Percentiles rank a stretch among this genome's conserved stretches.
These are phyloP conservation scores for Scedosporium aurantiacum DNA, from an alignment of 2,329 filamentous ascomycete genomes.

Conservation along the genomic window DNA sequence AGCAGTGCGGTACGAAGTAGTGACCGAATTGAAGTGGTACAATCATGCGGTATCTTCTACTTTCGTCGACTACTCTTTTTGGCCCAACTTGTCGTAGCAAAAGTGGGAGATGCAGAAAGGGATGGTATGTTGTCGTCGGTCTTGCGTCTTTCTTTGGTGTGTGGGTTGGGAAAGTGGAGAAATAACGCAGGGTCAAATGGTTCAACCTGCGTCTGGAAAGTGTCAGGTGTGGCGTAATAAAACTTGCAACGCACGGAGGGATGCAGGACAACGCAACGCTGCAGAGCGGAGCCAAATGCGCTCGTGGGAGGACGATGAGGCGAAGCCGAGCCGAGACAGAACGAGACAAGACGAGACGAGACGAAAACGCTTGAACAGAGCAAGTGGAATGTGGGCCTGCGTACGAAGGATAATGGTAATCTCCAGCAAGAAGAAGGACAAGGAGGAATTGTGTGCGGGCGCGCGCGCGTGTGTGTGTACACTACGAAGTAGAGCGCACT, in stretches of 20 bases:
- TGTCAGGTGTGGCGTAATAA: conserved; percentile 1
- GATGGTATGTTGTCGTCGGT: background rate
- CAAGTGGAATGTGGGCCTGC: background rate
- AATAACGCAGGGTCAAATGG: background rate
- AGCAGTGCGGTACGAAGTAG: background rate
- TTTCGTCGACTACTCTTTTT: background rate
- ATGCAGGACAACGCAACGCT: background rate
- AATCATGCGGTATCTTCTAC: background rate
- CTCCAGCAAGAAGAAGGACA: background rate
- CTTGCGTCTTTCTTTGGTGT: background rate
- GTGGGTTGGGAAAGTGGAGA: background rate
- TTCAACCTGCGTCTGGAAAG: conserved; percentile 1
- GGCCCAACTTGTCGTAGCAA: background rate
- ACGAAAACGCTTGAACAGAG: background rate
- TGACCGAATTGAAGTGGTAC: background rate
- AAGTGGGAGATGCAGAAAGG: background rate
- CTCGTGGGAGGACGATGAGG: background rate
- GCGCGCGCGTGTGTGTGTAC: background rate
- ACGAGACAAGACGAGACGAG: background rate
- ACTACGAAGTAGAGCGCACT: too few species aligned
- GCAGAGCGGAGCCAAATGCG: background rate
- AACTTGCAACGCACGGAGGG: background rate
- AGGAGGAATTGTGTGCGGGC: background rate
- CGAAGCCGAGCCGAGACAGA: background rate
- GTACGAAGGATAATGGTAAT: background rate